Base-by-base conservation (phyloP, 345 rosid species). In the Anacardium occidentale region DNA sequence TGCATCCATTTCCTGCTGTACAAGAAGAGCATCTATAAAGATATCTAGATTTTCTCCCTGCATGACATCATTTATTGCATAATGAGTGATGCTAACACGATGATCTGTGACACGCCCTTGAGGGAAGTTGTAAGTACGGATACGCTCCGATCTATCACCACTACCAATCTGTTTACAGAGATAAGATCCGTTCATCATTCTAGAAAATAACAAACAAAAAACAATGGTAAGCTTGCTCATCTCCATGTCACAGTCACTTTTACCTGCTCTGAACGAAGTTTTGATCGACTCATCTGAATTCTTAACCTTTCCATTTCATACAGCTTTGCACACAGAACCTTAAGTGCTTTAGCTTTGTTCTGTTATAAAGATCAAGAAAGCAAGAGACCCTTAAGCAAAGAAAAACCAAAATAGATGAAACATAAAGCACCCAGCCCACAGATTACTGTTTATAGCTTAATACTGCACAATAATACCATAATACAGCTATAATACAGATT, bases 1-100 rank as follows among this genome's bases (percentile, higher is more conserved):
- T 56, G 97, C 99, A 72, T 95, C 98, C 96, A 93, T 91, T 83
- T 96, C 97, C 83, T 93, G 93, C 75, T 75, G 96, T 66, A 94
- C 80, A 82, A 91, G 94, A 72, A 90, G 96, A 9, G 97, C 94
- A 5, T 96, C 96, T 12, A 96, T 76, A 80, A 96, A 96, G 50
- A 82, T 65, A 68, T 93, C 98, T 64, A 91, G 84, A 71, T 81
- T 81, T 83, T 91, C 98, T 68, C 99, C 98, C 61, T 86, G 89
- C 86, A 91, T 81, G 80, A 91, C 80, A 50, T 91, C 94, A 70
- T 84, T 78, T 70, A 93, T 80, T 17, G 91, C 87, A 68, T 95
- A 94, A 79, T 86, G 86, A 53, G 93, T 93, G 80, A 95, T 83
- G 78, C 96, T 91, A 51, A 91, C 88, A 20, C 98, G 93, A 72